Percentiles rank a stretch among this genome's conserved stretches.
phyloP scores from a whole-genome alignment of 2,329 filamentous ascomycete genomes.

The Helotiales sp. region DNA sequence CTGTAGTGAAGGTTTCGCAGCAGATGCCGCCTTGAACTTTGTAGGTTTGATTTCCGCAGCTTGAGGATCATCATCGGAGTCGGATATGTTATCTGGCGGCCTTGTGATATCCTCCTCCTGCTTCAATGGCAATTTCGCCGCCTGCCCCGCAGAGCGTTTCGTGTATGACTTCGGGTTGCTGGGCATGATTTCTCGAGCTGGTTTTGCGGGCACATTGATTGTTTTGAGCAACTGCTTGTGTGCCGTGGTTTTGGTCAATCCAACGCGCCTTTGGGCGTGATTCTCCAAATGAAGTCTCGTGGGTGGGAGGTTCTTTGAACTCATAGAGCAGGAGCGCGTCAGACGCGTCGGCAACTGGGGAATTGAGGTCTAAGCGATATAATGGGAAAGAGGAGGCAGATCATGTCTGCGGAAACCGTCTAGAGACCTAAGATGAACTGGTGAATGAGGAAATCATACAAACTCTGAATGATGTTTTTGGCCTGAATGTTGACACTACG shows the following conservation, averaged over 20 bases:
- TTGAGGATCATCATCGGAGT: conserved; percentile 2
- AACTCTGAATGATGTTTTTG: too few species aligned
- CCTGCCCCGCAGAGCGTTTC: background rate
- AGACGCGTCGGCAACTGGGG: background rate
- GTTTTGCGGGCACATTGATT: background rate
- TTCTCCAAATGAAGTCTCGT: background rate
- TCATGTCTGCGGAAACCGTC: background rate
- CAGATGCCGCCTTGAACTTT: background rate
- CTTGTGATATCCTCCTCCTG: conserved; percentile 15
- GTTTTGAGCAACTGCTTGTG: background rate
- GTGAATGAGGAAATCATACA: too few species aligned
- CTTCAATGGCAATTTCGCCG: background rate
- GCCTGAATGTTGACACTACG: background rate
- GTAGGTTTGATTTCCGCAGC: background rate
- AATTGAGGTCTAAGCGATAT: conserved; percentile 7
- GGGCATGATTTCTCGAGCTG: background rate
- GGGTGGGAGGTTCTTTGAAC: background rate
- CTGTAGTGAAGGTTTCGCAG: too few species aligned
- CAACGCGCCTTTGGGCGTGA: background rate
- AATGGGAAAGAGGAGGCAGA: conserved; percentile 6
- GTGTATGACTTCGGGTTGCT: background rate
- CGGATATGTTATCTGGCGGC: conserved; percentile 7
- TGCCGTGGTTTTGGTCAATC: background rate
- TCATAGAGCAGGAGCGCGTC: background rate
- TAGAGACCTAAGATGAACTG: background rate